Percentiles rank a stretch among this genome's conserved stretches.
Conservation (phyloP, 2,329 filamentous ascomycete species). For the Aspergillus chevalieri region DNA sequence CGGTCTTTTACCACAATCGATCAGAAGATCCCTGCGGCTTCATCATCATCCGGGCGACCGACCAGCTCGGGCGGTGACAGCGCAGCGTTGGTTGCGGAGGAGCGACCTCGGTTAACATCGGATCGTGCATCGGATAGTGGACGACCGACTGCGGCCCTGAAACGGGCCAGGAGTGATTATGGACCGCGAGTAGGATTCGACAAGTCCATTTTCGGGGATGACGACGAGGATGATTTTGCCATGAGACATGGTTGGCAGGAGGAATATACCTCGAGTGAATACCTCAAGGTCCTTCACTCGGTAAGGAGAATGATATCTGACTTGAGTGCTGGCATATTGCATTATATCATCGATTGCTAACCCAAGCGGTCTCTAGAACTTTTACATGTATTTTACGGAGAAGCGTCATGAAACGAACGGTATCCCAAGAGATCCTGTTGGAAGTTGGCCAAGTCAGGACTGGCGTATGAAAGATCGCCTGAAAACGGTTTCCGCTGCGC, state of each 20-base stretch:
- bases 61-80: slow-evolving; percentile 29
- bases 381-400: slow-evolving; percentile 99
- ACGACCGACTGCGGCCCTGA: slow-evolving; percentile 34
- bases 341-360: not conserved
- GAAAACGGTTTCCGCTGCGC: slow-evolving; percentile 91
- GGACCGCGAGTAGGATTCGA: slow-evolving; percentile 36
- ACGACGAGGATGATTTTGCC: slow-evolving; percentile 47
- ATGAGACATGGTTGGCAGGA: slow-evolving; percentile 86
- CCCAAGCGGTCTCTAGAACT: slow-evolving; percentile 58
- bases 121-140: slow-evolving; percentile 26
- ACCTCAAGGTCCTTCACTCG: slow-evolving; percentile 75
- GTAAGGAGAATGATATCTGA: slow-evolving; percentile 44
- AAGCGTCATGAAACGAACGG: slow-evolving; percentile 94
- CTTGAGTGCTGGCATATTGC: not conserved
- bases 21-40: slow-evolving; percentile 15
- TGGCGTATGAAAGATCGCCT: slow-evolving; percentile 96
- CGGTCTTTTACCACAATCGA: slow-evolving; percentile 31
- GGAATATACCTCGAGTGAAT: slow-evolving; percentile 84
- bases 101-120: slow-evolving; percentile 19
- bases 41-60: slow-evolving; percentile 18
- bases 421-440: slow-evolving; percentile 61
- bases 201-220: slow-evolving; percentile 28
- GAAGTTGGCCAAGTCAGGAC: slow-evolving; percentile 64
- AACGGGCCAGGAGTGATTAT: slow-evolving; percentile 51
- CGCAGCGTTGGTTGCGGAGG: slow-evolving; percentile 14